Evolutionary conservation across 2,329 filamentous ascomycete species (phyloP), one percentile per base, ranked within the genome.

Genomic region (Rutstroemia sp.): DNA sequence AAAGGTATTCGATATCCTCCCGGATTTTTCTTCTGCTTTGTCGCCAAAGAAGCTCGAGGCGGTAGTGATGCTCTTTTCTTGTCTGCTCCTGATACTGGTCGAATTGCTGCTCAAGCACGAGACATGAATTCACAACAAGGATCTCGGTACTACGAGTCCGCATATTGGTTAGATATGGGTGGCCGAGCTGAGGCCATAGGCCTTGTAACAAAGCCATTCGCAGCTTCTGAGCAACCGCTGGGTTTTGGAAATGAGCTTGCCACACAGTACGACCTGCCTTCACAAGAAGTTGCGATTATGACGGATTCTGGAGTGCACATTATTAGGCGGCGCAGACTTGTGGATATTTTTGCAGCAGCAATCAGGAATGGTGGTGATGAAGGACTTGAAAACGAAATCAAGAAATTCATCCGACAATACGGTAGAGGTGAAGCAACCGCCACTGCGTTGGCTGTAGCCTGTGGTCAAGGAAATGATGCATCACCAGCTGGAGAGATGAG

Each of bases 171-270:
- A 36, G 82, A 86, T 3, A 76, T 99, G 19, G 83, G 84, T 25
- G 83, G 88, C 65, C 80, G 79, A 36, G 84, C 87, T 6, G 86
- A 95, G 68, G 89, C 88, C 62, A 82, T 96, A 56, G 90, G 91
- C 2, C 73, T 91, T 12, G 82, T 90, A 27, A 89, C 87, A 0
- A 79, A 81, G 49, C 82, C 88, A 0, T 92, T 91, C 64, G 79
- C 83, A 16, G 87, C 88, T 9, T 79, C 84, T 0, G 74, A 73
- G 10, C 80, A 82, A 25, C 88, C 89, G 0, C 69, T 83, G 21
- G 92, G 92, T 0, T 97, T 96, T 66, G 92, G 92, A 10, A 99
- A 99, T 64, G 94, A 99, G 72, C 77, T 97, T 56, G 90, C 94
- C 1, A 87, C 95, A n/a, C 95, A 99, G 65, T 99, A 94, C 65